Percentiles rank a stretch among this genome's conserved stretches.
phyloP scores from a whole-genome alignment of 768 basidiomycete species.

The Kwoniella dejecticola region DNA sequence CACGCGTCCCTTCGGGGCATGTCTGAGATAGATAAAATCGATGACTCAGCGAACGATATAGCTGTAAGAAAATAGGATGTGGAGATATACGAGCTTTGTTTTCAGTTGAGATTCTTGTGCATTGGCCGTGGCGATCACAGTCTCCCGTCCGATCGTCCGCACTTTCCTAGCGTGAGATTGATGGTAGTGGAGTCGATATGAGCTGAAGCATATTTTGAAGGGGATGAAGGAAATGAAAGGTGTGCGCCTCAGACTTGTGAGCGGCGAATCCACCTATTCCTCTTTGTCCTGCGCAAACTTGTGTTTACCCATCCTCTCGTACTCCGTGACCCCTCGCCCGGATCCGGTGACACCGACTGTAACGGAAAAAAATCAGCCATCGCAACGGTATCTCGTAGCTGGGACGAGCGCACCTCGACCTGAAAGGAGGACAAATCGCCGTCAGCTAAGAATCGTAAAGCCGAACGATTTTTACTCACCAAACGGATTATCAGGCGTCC shows the following conservation, averaged over 20 bases:
- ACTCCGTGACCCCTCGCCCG: slow-evolving; percentile 53
- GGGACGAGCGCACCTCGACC: slow-evolving; percentile 33
- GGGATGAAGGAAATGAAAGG: too few species aligned
- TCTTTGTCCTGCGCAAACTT: slow-evolving; percentile 49
- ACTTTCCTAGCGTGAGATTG: too few species aligned
- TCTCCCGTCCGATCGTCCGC: too few species aligned
- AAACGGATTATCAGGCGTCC: slow-evolving; percentile 51
- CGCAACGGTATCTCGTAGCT: not conserved
- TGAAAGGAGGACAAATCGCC: not conserved
- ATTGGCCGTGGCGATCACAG: too few species aligned
- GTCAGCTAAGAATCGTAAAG: slow-evolving; percentile 5
- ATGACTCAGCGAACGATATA: slow-evolving; percentile 10
- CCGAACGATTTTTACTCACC: slow-evolving; percentile 31
- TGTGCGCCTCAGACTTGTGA: too few species aligned
- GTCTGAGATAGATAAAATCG: not conserved
- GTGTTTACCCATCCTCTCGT: slow-evolving; percentile 55
- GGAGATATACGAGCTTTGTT: not conserved
- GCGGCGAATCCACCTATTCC: slow-evolving; percentile 19
- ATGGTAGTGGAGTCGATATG: too few species aligned
- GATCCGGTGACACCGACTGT: slow-evolving; percentile 56
- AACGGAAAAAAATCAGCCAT: slow-evolving; percentile 10
- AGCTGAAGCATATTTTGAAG: too few species aligned
- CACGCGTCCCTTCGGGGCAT: too few species aligned
- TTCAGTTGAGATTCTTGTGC: too few species aligned
- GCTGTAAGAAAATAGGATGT: not conserved